Base-by-base conservation (phyloP, 441 rosid genomes). In the Eutrema salsugineum region DNA sequence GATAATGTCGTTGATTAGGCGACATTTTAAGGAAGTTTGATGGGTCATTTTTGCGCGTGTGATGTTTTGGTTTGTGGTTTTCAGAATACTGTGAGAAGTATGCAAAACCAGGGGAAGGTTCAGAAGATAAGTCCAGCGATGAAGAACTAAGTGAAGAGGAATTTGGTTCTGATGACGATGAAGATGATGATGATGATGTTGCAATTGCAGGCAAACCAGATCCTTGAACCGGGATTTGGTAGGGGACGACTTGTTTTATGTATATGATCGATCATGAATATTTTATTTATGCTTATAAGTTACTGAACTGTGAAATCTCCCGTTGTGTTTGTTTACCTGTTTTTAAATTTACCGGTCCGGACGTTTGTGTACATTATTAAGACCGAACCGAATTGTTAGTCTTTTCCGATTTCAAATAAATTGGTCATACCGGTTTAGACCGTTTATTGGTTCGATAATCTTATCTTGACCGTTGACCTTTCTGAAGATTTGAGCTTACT, bases 121-220 rank as follows among this genome's bases (percentile, higher is more conserved):
- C 70, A 8, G 96, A 90, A 74, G 91, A 85, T 33, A 81, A 84
- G 55, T 91, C 94, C 11, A 88, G 93, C 8, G 99, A 91, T 20
- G 97, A 90, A 67, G 99, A 94, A 79, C 70, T 88, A 78, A 94
- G 94, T 15, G 99, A 87, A 67, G 95, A 90, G 19, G 97, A 90
- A 32, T 86, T 75, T 58, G 89, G 64, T 17, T 88, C 97, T 1
- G 87, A 87, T 49, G 94, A 91, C 12, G 95, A 89, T 0, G 79
- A 57, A 2, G 68, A 66, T 3, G 77, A 72, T 19, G 73, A 71
- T 63, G 79, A 69, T 63, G 74, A 75, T 68, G 79, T 35, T 63
- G 86, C 84, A 68, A 74, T 90, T 24, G 95, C 87, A 3, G 95
- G 97, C 72, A 81, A 90, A 82, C 86, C 86, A 22, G 94, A 89